Percentiles rank a stretch among this genome's conserved stretches.
These are phyloP conservation scores for Parasitella parasitica DNA, from an alignment of 371 early-diverging fungal genomes.

Conservation along the genomic window DNA sequence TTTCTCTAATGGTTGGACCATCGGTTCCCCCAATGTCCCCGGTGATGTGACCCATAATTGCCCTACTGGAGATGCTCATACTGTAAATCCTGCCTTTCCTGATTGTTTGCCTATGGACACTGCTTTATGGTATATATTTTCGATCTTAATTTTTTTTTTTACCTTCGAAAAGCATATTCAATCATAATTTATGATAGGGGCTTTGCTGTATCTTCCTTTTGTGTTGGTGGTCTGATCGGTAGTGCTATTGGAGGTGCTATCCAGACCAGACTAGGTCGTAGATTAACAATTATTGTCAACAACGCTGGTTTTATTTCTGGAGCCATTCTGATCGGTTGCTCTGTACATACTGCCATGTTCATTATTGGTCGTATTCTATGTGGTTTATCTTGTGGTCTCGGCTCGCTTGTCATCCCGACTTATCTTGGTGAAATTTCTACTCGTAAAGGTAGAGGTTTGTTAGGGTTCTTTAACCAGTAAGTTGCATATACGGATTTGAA, in stretches of 20 bases:
- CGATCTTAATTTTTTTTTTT: not conserved
- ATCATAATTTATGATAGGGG: too few species aligned
- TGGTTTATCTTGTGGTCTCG: conserved; percentile 82
- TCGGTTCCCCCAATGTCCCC: conserved; percentile 52
- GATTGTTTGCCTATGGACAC: conserved; percentile 38
- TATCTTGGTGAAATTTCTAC: conserved; percentile 86
- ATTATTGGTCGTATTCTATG: conserved; percentile 75
- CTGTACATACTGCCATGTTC: conserved; percentile 63
- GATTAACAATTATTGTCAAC: conserved; percentile 58
- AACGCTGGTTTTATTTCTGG: conserved; percentile 66
- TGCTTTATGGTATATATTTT: conserved; percentile 30
- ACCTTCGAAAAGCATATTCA: too few species aligned
- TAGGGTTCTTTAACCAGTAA: conserved; percentile 74
- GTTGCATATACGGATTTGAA: not conserved
- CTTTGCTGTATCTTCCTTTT: conserved; percentile 63
- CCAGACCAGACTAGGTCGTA: conserved; percentile 64
- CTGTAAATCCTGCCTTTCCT: conserved; percentile 21
- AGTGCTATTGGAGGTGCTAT: conserved; percentile 62
- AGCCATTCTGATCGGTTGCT: conserved; percentile 58
- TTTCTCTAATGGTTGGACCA: conserved; percentile 44
- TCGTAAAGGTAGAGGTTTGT: conserved; percentile 61
- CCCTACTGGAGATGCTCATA: conserved; percentile 17
- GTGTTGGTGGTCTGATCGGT: conserved; percentile 73
- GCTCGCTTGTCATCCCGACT: conserved; percentile 77
- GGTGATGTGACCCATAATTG: conserved; percentile 33